phyloP scores from a whole-genome alignment of 768 basidiomycete species.

The Cystofilobasidium bisporidii region DNA sequence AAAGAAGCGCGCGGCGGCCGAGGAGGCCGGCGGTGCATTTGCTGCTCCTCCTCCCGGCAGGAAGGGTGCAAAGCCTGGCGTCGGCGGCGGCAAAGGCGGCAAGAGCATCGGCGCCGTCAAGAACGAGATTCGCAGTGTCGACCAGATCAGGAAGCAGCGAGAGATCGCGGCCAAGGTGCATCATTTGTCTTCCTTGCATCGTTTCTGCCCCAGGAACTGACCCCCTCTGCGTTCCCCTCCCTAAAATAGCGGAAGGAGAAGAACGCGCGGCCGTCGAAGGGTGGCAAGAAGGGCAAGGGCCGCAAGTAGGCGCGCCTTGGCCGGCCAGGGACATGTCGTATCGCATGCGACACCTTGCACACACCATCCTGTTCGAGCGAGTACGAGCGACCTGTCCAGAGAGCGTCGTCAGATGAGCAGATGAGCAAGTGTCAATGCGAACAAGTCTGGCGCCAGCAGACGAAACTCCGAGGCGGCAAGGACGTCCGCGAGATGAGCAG shows the following conservation, averaged over 20 bases:
- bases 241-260: conserved; percentile 49
- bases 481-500: too few relatives aligned
- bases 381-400: too few relatives aligned
- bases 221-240: neutral
- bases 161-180: conserved; percentile 50
- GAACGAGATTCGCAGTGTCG: conserved; percentile 72
- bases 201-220: too few relatives aligned
- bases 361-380: neutral
- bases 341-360: neutral
- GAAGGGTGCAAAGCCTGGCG: conserved; percentile 29
- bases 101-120: conserved; percentile 46
- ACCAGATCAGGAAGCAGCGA: conserved; percentile 74
- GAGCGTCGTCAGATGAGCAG: too few relatives aligned
- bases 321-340: neutral
- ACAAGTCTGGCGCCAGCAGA: neutral
- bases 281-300: conserved; percentile 35
- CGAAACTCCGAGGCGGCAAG: too few relatives aligned
- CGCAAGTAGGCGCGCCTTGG: conserved; percentile 15
- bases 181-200: neutral
- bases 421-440: too few relatives aligned
- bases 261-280: conserved; percentile 62
- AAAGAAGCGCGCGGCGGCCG: conserved; percentile 43
- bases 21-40: conserved; percentile 35
- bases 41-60: conserved; percentile 6
- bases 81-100: conserved; percentile 42